Percentiles rank a stretch among this genome's conserved stretches.
Evolutionary conservation across 129 eudicot genomes (phyloP).

Genomic region (Tanacetum coccineum): DNA sequence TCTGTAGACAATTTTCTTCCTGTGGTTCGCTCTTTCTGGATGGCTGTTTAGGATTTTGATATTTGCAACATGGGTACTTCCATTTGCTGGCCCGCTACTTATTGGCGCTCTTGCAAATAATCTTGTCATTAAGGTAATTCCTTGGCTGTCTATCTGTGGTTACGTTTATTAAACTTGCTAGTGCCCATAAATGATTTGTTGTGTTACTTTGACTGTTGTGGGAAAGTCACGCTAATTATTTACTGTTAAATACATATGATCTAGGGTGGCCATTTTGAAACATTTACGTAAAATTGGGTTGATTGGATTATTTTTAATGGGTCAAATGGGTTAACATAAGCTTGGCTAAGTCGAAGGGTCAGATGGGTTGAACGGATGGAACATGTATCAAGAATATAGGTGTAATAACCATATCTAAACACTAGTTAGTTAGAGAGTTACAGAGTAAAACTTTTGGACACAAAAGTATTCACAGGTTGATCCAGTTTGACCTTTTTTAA

Average conservation of each 20-base stretch:
- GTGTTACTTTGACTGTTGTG: not conserved
- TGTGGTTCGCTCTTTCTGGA: constrained; percentile 95
- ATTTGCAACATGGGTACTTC: constrained; percentile 75
- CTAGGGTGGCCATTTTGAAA: constrained; percentile 1
- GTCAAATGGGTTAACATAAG: not conserved
- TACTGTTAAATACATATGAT: not conserved
- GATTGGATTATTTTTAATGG: not conserved
- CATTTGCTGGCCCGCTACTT: constrained; percentile 83
- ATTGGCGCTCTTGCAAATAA: constrained; percentile 72
- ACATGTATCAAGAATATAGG: not conserved
- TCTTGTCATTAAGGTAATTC: constrained; percentile 66
- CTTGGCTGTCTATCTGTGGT: not conserved
- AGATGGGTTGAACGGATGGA: not conserved
- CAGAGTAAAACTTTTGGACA: too few relatives aligned
- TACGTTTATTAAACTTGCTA: not conserved
- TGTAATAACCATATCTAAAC: too few relatives aligned
- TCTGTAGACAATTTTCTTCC: constrained; percentile 72
- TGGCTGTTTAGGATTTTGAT: constrained; percentile 77
- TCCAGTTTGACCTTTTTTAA: too few relatives aligned
- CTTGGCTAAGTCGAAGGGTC: not conserved
- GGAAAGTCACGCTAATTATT: not conserved
- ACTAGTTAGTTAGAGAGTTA: too few relatives aligned
- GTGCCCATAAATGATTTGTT: not conserved
- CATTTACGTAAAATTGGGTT: not conserved
- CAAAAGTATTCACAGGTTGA: too few relatives aligned